Conservation (phyloP, 768 basidiomycete species). For the Sarcomyxa edulis region DNA sequence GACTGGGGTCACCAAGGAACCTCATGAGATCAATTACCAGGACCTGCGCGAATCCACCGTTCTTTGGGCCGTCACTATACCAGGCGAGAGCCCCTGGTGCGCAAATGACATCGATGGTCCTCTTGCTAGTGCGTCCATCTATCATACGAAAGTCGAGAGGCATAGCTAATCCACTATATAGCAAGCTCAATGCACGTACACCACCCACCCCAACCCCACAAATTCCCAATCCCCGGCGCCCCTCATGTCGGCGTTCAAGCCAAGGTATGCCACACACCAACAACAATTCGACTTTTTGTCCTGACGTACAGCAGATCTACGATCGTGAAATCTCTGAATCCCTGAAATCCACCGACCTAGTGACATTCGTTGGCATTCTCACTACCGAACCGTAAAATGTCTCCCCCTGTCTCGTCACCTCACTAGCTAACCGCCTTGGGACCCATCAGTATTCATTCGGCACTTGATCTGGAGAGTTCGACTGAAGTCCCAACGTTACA, state of each 20-base stretch:
- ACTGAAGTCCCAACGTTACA: slow-evolving; percentile 60
- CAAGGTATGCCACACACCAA: slow-evolving; percentile 42
- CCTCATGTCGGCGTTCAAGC: slow-evolving; percentile 67
- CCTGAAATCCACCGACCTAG: slow-evolving; percentile 56
- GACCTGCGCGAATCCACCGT: slow-evolving; percentile 57
- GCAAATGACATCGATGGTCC: slow-evolving; percentile 13
- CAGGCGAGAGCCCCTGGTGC: slow-evolving; percentile 63
- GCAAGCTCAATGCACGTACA: background rate
- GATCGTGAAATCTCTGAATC: slow-evolving; percentile 35
- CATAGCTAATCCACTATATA: no score
- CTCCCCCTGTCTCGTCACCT: slow-evolving; percentile 3
- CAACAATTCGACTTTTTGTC: background rate
- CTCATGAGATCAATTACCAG: slow-evolving; percentile 38
- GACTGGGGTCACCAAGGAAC: no score
- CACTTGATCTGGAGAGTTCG: slow-evolving; percentile 30
- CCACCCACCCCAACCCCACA: slow-evolving; percentile 38
- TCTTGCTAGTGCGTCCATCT: background rate
- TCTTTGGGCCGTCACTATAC: slow-evolving; percentile 73
- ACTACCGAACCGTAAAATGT: slow-evolving; percentile 62
- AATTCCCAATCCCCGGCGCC: slow-evolving; percentile 51
- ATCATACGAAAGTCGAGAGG: no score
- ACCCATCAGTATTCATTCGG: slow-evolving; percentile 28
- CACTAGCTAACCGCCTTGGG: background rate
- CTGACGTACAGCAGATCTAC: slow-evolving; percentile 45
- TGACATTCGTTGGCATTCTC: slow-evolving; percentile 71